These are phyloP conservation scores for Aspergillus sclerotialis DNA, from an alignment of 2,329 filamentous ascomycete genomes.

Conservation along the genomic window DNA sequence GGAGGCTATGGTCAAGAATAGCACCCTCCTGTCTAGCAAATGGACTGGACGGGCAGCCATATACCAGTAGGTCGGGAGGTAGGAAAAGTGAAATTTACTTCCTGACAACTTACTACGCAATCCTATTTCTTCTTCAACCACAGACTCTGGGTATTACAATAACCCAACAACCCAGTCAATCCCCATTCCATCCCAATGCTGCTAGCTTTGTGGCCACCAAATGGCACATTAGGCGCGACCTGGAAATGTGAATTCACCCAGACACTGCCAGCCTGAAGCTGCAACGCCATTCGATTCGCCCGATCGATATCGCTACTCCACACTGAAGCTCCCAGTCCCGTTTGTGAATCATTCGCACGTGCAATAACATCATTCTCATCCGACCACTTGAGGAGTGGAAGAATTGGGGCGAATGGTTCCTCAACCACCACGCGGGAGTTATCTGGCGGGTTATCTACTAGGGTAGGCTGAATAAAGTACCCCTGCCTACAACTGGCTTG, in stretches of 20 bases:
- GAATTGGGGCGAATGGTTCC: conserved; percentile 58
- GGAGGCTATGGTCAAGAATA: no score
- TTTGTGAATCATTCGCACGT: conserved; percentile 48
- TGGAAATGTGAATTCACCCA: conserved; percentile 50
- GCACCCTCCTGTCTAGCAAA: no score
- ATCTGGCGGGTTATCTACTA: conserved; percentile 52
- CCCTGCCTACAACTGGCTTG: conserved; percentile 50
- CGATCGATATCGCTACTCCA: conserved; percentile 49
- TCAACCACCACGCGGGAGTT: conserved; percentile 50
- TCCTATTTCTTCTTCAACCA: conserved; percentile 27
- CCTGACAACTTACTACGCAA: no score
- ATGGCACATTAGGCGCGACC: conserved; percentile 28
- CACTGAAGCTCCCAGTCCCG: conserved; percentile 52
- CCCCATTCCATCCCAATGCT: conserved; percentile 46
- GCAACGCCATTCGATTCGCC: conserved; percentile 47
- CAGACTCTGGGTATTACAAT: conserved; percentile 33
- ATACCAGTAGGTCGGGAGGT: no score
- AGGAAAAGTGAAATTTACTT: no score
- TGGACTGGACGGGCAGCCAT: no score
- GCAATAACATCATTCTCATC: conserved; percentile 54
- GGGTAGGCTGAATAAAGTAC: conserved; percentile 54
- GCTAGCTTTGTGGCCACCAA: conserved; percentile 48
- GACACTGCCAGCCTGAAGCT: conserved; percentile 52
- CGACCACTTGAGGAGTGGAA: conserved; percentile 56
- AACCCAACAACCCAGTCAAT: conserved; percentile 30